Percentiles rank a stretch among this genome's conserved stretches.
Evolutionary conservation across 352 stramenopile genomes (phyloP).

Genomic region (Vaucheria bursata): DNA sequence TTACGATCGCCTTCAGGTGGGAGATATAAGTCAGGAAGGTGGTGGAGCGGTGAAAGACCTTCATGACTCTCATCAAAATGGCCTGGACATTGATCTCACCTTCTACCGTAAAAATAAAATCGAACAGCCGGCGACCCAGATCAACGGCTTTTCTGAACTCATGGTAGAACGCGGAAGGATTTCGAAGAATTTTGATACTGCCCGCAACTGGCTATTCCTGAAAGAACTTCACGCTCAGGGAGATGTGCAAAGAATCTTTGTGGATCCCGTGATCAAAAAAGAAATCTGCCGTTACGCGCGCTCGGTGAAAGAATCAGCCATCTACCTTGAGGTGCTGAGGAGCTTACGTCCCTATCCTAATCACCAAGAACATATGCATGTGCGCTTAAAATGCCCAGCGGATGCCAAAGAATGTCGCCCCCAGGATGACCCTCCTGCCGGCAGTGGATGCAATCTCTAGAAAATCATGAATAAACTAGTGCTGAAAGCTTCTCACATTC

Average conservation of each 20-base stretch:
- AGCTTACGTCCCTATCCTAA: neutral
- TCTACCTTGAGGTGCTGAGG: neutral
- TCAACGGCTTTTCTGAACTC: neutral
- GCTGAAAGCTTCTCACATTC: too few relatives aligned
- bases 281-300: neutral
- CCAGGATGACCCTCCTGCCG: neutral
- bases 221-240: neutral
- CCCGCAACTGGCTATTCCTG: neutral
- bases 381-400: neutral
- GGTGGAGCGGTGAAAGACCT: neutral
- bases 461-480: too few relatives aligned
- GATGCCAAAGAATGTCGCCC: neutral
- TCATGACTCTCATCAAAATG: neutral
- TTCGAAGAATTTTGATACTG: neutral
- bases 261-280: neutral
- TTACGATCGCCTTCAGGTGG: neutral
- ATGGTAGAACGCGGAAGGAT: neutral
- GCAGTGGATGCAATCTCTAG: neutral
- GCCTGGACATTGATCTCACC: neutral
- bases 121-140: neutral
- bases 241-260: neutral
- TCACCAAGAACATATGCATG: slow-evolving; percentile 3
- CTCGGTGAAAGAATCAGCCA: neutral
- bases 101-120: neutral
- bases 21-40: neutral